Evolutionary conservation across 2,329 filamentous ascomycete genomes (phyloP), one percentile per base, ranked within the genome.

Genomic region (Harringtonia lauricola): DNA sequence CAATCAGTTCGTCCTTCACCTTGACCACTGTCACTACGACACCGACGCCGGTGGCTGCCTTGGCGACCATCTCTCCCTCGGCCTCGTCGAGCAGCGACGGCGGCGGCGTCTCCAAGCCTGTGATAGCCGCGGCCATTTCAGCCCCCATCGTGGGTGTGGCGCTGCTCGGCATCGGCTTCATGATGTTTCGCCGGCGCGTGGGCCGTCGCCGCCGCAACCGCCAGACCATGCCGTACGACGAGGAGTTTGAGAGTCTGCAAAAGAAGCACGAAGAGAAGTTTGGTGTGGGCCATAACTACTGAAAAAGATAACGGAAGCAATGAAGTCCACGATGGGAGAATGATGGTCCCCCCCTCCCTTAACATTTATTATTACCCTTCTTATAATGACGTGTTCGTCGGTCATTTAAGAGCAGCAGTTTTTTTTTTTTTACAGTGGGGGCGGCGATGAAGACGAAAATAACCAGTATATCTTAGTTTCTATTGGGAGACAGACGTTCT

Each of bases 181-280:
- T 52, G 41, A 19, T 52, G 41, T 47, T 42, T 36, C 40, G 44
- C 9, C 47, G 44, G 19, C 49, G 49, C 7, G 38, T 35, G 2
- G 31, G 39, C 8, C 42, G 45, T 17, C 45, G 45, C 4, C 29
- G 33, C 21, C 10, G 3, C 19, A 42, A 35, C 13, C 47, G 49
- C 4, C 22, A 41, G 22, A 48, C 48, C 18, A 22, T 45, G 41
- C 45, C 49, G 14, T 52, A 52, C 41, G 49, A 51, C 35, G 47
- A 51, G 45, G 53, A 56, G 45, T 50, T 51, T 40, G 52, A 52
- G 42, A 52, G 45, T 29, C 48, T 55, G 15, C 49, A 54, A 46
- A 55, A 49, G 34, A 54, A 51, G 47, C 50, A 51, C 44, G 45
- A 52, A 34, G 51, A 50, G 14, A 53, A 53, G 49, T 52, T 52